phyloP scores from a whole-genome alignment of 805 yeast genomes.

The Phaffomyces antillensis region DNA sequence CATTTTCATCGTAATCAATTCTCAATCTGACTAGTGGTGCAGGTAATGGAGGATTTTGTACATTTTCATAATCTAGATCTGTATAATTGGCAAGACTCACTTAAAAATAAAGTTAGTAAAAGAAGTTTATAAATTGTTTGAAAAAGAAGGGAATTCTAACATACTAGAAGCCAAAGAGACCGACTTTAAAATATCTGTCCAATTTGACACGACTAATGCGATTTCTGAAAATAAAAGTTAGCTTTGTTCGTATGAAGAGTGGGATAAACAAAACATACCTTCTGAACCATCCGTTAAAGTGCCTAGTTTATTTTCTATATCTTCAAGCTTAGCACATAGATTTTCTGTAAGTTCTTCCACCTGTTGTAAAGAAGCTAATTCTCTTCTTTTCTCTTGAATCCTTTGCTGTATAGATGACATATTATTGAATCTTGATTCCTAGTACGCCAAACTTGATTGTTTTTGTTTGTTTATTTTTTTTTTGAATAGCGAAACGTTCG shows the following conservation, averaged over 20 bases:
- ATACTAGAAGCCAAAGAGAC: constrained; percentile 47
- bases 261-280: constrained; percentile 11
- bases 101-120: constrained; percentile 11
- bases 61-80: constrained; percentile 24
- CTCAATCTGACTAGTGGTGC: constrained; percentile 59
- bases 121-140: too few relatives aligned
- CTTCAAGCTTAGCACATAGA: constrained; percentile 40
- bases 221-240: constrained; percentile 31
- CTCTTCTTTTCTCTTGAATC: constrained; percentile 39
- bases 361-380: constrained; percentile 42
- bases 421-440: too few relatives aligned
- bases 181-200: constrained; percentile 57
- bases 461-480: too few relatives aligned
- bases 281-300: constrained; percentile 47
- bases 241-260: neutral
- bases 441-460: too few relatives aligned
- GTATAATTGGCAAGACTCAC: constrained; percentile 36
- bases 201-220: constrained; percentile 50
- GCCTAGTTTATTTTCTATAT: constrained; percentile 40
- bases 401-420: constrained; percentile 18
- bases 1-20: constrained; percentile 37
- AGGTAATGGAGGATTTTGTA: constrained; percentile 43
- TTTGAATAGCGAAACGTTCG: too few relatives aligned
- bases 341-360: constrained; percentile 39
- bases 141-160: constrained; percentile 1